Evolutionary conservation across 2,329 filamentous ascomycete species (phyloP), one percentile per base, ranked within the genome.

Genomic region (Apiospora saccharicola): DNA sequence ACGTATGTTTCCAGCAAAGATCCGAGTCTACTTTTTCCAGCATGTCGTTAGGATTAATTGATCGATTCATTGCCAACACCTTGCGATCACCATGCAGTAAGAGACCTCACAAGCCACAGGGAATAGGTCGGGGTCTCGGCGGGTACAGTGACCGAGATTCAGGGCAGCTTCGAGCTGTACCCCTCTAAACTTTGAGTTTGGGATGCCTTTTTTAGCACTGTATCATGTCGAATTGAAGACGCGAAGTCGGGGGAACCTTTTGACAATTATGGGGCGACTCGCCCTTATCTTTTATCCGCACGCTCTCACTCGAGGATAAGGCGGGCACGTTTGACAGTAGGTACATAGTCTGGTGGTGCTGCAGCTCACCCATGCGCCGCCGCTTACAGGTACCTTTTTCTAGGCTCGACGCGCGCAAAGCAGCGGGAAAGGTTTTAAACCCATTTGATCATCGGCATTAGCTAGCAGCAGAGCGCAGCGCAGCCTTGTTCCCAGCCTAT

Each of bases 401-500:
- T 16, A 26, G 30, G 30, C 53, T 37, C 30, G 30, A 61, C 30
- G 53, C 53, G 53, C 53, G 53, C 44, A 68, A 43, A 68, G 67
- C 44, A 68, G 41, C 67, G 67, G 67, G 26, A 44, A 22, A 68
- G 53, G 53, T 30, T 37, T 22, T 57, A 57, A 57, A 57, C 51
- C 37, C 64, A 68, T 46, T 44, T 30, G 24, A 68, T 37, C 41
- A 46, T 26, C 67, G 41, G 67, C 43, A 68, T 47, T 47, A 30
- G 4, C 26, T 30, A 68, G 67, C 67, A 47, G 13, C 67, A 44
- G 12, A 30, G 41, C 67, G 67, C 41, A 70, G 68, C 47, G 47
- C 68, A 70, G 68, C 47, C 68, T 70, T 70, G 47, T 70, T 51
- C 37, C 68, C 68, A 70, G 46, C 46, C 68, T 51, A 70, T 70